phyloP scores from a whole-genome alignment of 805 yeast species.

The Teunomyces panamensis region DNA sequence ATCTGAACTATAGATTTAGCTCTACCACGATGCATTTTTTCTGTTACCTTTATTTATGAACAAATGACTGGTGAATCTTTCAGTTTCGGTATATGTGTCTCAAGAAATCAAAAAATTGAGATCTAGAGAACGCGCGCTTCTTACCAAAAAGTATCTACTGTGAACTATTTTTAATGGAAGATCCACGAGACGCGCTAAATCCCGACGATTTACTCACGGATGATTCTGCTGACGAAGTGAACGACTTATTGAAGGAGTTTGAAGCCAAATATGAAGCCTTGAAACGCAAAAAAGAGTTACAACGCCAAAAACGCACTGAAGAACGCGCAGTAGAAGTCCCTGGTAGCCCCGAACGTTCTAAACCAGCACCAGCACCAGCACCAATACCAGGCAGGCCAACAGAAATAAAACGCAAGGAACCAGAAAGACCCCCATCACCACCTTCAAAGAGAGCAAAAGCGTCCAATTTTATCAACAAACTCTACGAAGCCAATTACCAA shows the following conservation, averaged over 20 bases:
- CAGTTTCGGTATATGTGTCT: not conserved
- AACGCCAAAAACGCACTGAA: slow-evolving; percentile 1
- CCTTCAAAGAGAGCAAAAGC: slow-evolving; percentile 1
- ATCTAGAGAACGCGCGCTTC: too few species aligned
- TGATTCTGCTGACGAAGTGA: slow-evolving; percentile 36
- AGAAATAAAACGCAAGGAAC: not conserved
- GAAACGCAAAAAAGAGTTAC: slow-evolving; percentile 17
- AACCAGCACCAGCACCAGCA: slow-evolving; percentile 2
- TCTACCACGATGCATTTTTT: slow-evolving; percentile 43
- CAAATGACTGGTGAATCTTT: not conserved
- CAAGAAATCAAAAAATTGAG: not conserved
- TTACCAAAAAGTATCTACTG: not conserved
- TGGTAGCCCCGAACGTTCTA: slow-evolving; percentile 8
- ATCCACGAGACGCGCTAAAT: slow-evolving; percentile 29
- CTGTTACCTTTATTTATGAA: not conserved
- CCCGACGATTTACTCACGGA: slow-evolving; percentile 34
- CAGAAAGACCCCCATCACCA: not conserved
- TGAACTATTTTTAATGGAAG: slow-evolving; percentile 18
- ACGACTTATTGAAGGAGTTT: slow-evolving; percentile 37
- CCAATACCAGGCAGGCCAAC: slow-evolving; percentile 9
- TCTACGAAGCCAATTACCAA: slow-evolving; percentile 13
- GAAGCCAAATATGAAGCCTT: slow-evolving; percentile 18
- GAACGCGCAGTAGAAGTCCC: slow-evolving; percentile 9
- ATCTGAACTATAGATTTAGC: slow-evolving; percentile 65
- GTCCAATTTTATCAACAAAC: slow-evolving; percentile 17